phyloP scores from a whole-genome alignment of 208 protist genomes.

The Trypanosomatidae sp. region DNA sequence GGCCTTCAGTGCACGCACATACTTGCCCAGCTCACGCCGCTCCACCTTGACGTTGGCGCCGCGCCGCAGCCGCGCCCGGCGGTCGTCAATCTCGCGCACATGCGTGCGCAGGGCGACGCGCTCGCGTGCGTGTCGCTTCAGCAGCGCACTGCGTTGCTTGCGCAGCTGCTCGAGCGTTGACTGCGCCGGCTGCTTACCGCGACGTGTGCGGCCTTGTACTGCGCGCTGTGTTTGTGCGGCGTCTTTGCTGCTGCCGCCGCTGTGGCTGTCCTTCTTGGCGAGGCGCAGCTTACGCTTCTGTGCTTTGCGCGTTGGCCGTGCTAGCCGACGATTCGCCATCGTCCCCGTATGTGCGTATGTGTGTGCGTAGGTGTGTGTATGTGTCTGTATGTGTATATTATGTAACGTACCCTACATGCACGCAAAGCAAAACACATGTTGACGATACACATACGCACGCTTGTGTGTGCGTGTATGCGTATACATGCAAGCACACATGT shows the following conservation, averaged over 20 bases:
- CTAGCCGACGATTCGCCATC: constrained; percentile 26
- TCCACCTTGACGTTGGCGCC: constrained; percentile 69
- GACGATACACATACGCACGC: too few relatives aligned
- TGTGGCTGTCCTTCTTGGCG: too few relatives aligned
- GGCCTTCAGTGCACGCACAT: constrained; percentile 70
- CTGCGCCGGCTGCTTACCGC: constrained; percentile 3
- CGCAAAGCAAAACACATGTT: too few relatives aligned
- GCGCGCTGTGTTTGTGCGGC: not conserved
- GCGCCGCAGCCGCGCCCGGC: constrained; percentile 37
- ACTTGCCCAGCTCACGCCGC: constrained; percentile 79
- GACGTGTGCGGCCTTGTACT: constrained; percentile 1
- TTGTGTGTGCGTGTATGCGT: too few relatives aligned
- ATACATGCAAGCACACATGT: too few relatives aligned
- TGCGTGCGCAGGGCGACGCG: constrained; percentile 79
- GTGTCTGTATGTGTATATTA: constrained; percentile 1
- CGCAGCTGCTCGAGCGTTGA: constrained; percentile 11
- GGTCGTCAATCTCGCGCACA: constrained; percentile 48
- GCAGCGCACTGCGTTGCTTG: constrained; percentile 31
- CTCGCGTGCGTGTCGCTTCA: constrained; percentile 67
- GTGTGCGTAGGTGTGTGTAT: not conserved
- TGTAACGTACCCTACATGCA: too few relatives aligned
- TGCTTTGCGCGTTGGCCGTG: constrained; percentile 9
- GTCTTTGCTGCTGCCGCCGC: too few relatives aligned
- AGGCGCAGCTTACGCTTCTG: constrained; percentile 23
- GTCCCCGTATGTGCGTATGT: constrained; percentile 1